Evolutionary conservation across 208 protist genomes (phyloP), one percentile per base, ranked within the genome.

Genomic region (Acanthamoeba royreba): DNA sequence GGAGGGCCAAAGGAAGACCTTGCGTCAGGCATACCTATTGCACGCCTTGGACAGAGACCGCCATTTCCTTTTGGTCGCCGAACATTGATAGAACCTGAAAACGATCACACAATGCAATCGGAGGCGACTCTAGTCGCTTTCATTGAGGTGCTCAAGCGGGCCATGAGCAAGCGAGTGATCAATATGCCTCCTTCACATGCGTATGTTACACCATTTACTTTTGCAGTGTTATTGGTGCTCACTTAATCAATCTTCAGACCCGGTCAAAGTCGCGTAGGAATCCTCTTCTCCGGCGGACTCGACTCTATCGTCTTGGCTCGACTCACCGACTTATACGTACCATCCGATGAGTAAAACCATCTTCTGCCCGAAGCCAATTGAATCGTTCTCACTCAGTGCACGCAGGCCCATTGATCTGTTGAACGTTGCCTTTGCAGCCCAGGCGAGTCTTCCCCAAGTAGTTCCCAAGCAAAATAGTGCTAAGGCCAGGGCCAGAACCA

Each of bases 221-320:
- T 47, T n/a, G 19, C 19, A 25, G 49, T 9, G 49, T 19, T 9
- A 55, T 55, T 55, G 49, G 13, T 55, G 13, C 49, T 55, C 49
- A 55, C 49, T 19, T 25, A 19, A 19, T 19, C 49, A 25, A 55
- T 55, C 49, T 55, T 19, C 49, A 55, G 19, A 55, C 58, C 7
- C 58, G 58, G 7, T 69, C n/a, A 38, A 55, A 89, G 92, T 43
- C 74, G 92, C n/a, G 42, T 88, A 13, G 88, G 74, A 0, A 58
- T 96, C 28, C 58, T 95, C 31, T 97, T 96, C 69, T 86, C 66
- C 9, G 94, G 95, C 5, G 92, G 95, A 9, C 89, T 96, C 53
- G 94, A 95, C 92, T 96, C 92, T 0, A 95, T 93, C 45, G 79
- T 96, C 33, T 52, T 96, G 15, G 95, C 95, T 11, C 35, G 93